Conservation (phyloP, 495 filamentous ascomycete species). For the Neurospora sp. region DNA sequence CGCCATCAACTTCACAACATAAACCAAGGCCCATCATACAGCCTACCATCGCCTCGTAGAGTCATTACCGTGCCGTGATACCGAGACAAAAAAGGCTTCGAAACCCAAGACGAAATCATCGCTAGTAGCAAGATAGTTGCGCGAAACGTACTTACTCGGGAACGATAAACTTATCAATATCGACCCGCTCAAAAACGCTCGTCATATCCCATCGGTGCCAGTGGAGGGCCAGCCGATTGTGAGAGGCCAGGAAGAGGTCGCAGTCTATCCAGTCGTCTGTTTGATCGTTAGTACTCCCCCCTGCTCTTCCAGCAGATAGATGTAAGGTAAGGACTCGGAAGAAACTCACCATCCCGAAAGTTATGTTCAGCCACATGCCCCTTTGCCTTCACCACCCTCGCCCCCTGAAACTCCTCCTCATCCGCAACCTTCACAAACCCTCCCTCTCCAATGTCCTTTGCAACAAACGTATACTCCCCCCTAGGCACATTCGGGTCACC, state of each 20-base stretch:
- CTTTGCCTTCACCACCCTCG: slow-evolving; percentile 61
- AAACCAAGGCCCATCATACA: not conserved
- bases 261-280: slow-evolving; percentile 62
- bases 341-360: slow-evolving; percentile 55
- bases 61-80: not conserved
- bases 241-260: slow-evolving; percentile 70
- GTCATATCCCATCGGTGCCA: slow-evolving; percentile 75
- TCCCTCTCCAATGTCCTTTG: slow-evolving; percentile 58
- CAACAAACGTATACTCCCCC: slow-evolving; percentile 71
- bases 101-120: not conserved
- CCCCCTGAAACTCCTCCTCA: slow-evolving; percentile 61
- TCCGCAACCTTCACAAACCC: slow-evolving; percentile 38
- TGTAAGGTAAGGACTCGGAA: not conserved
- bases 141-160: slow-evolving; percentile 2
- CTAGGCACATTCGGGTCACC: slow-evolving; percentile 83
- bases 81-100: not conserved
- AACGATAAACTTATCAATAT: slow-evolving; percentile 52
- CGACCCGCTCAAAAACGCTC: slow-evolving; percentile 67
- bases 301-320: not conserved
- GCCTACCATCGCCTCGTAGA: not conserved
- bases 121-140: not conserved
- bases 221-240: slow-evolving; percentile 67
- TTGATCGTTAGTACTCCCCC: not conserved
- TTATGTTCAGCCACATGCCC: slow-evolving; percentile 68
- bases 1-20: not conserved